Evolutionary conservation across 441 rosid species (phyloP).

Genomic region (Capsella rubella): DNA sequence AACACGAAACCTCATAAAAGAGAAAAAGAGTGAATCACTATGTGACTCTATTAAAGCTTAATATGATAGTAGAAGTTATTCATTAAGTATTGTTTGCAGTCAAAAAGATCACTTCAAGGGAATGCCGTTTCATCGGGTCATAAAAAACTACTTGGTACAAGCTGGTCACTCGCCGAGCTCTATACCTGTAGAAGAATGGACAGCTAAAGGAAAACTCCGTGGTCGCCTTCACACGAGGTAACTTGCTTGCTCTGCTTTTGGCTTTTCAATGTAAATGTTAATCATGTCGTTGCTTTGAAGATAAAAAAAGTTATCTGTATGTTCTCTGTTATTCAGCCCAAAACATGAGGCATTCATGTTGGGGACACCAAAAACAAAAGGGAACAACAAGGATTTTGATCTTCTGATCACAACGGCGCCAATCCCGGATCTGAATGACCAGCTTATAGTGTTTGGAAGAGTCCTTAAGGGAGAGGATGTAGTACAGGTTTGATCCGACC

Average conservation of each 20-base stretch:
- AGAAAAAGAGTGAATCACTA: constrained; percentile 6
- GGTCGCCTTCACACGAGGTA: constrained; percentile 71
- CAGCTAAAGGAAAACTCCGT: constrained; percentile 69
- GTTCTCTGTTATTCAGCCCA: constrained; percentile 52
- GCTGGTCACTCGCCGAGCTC: constrained; percentile 66
- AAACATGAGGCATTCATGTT: constrained; percentile 91
- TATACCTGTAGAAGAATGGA: constrained; percentile 82
- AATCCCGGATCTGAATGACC: constrained; percentile 79
- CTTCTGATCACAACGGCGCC: constrained; percentile 89
- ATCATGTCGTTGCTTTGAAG: background rate
- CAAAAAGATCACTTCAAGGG: constrained; percentile 82
- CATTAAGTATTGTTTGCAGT: constrained; percentile 53
- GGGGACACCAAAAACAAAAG: constrained; percentile 75
- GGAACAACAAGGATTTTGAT: constrained; percentile 65
- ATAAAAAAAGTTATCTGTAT: constrained; percentile 1
- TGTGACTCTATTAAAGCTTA: constrained; percentile 3
- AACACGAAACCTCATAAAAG: constrained; percentile 3
- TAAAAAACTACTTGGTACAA: constrained; percentile 85
- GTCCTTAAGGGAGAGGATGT: constrained; percentile 88
- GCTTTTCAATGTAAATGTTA: background rate
- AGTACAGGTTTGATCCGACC: constrained; percentile 68
- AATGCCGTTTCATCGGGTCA: constrained; percentile 79
- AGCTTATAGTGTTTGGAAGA: constrained; percentile 76
- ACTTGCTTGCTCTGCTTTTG: constrained; percentile 15
- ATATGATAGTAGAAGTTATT: background rate